phyloP scores from a whole-genome alignment of 768 basidiomycete genomes.

The Podaxis sp. region DNA sequence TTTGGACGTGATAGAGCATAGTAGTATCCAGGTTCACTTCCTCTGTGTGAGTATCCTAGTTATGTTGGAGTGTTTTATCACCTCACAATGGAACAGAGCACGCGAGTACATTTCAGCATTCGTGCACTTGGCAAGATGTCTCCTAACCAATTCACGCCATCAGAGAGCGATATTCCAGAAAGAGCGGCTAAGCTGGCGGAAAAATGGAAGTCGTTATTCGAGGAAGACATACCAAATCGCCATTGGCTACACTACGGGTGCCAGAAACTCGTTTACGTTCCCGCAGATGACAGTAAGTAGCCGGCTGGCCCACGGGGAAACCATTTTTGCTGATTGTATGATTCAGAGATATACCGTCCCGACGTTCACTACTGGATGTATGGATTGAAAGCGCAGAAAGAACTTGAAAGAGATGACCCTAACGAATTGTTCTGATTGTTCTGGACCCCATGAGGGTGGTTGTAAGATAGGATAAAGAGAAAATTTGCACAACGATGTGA shows the following conservation, averaged over 20 bases:
- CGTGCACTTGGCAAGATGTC: constrained; percentile 15
- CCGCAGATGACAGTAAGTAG: constrained; percentile 19
- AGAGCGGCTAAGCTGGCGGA: constrained; percentile 17
- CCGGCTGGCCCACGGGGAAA: background rate
- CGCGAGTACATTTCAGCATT: constrained; percentile 5
- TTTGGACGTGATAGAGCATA: background rate
- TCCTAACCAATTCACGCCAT: constrained; percentile 13
- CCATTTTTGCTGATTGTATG: background rate
- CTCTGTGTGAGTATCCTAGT: background rate
- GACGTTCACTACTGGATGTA: constrained; percentile 1
- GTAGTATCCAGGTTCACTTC: background rate
- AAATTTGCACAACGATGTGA: background rate
- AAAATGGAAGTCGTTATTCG: constrained; percentile 21
- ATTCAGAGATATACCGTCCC: background rate
- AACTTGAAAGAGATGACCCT: background rate
- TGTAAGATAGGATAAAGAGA: background rate
- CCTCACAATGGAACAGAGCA: background rate
- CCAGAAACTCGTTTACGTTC: constrained; percentile 20
- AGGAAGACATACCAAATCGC: constrained; percentile 15
- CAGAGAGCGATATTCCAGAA: constrained; percentile 9
- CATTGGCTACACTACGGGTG: constrained; percentile 20
- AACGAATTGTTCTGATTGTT: background rate
- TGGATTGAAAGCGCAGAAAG: constrained; percentile 1
- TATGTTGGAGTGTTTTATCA: background rate
- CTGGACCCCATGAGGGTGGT: background rate